These are phyloP conservation scores for Purpureocillium takamizusanense DNA, from an alignment of 2,329 filamentous ascomycete genomes.

Conservation along the genomic window DNA sequence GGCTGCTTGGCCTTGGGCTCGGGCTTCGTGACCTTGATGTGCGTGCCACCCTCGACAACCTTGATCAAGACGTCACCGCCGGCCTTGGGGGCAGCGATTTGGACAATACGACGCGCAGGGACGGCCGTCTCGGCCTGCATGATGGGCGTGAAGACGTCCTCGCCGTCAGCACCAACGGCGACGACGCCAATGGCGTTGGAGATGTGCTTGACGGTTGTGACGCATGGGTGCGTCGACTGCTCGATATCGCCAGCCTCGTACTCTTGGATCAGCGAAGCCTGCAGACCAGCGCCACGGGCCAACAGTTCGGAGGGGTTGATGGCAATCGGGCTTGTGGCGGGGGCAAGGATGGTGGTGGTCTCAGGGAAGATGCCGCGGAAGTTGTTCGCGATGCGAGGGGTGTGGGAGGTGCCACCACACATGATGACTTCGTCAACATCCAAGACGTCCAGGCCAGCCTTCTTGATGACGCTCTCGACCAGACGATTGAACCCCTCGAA, in stretches of 20 bases:
- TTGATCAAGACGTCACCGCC: constrained; percentile 85
- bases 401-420: constrained; percentile 85
- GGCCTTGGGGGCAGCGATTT: constrained; percentile 65
- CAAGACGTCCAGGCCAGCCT: constrained; percentile 83
- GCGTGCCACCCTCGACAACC: constrained; percentile 77
- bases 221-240: constrained; percentile 89
- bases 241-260: constrained; percentile 92
- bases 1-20: constrained; percentile 68
- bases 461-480: constrained; percentile 77
- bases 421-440: constrained; percentile 94
- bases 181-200: constrained; percentile 82
- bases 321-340: constrained; percentile 65
- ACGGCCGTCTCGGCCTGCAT: constrained; percentile 81
- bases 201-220: constrained; percentile 89
- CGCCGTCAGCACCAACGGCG: constrained; percentile 47
- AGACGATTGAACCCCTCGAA: constrained; percentile 83
- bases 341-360: constrained; percentile 69
- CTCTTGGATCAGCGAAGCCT: constrained; percentile 88
- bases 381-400: constrained; percentile 81
- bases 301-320: constrained; percentile 91
- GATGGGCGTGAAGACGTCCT: constrained; percentile 70
- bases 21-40: constrained; percentile 89
- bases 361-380: constrained; percentile 73
- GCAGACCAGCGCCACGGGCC: constrained; percentile 85
- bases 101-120: constrained; percentile 76